Percentiles rank a stretch among this genome's conserved stretches.
phyloP scores from a whole-genome alignment of 2,329 filamentous ascomycete species.

The Pestalotiopsis sp. region DNA sequence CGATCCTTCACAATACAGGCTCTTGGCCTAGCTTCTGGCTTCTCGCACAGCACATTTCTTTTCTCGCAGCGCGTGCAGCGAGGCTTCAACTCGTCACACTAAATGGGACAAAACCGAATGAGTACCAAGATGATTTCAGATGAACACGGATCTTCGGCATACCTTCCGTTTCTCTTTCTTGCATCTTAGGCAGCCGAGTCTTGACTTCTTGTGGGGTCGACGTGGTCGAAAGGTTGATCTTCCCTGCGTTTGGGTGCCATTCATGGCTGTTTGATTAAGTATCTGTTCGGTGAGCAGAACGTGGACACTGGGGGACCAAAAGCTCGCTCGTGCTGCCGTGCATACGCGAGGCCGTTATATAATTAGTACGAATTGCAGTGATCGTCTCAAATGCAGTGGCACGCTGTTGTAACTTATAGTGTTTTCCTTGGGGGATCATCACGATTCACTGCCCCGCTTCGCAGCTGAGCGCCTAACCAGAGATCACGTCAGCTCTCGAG shows the following conservation, averaged over 20 bases:
- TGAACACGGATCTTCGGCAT: not conserved
- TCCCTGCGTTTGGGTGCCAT: not conserved
- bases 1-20: not conserved
- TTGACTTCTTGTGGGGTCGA: slow-evolving; percentile 1
- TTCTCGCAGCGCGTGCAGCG: slow-evolving; percentile 6
- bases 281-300: not conserved
- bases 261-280: not conserved
- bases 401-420: no score
- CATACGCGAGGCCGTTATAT: no score
- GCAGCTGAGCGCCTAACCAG: no score
- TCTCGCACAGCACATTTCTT: not conserved
- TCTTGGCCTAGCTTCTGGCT: not conserved
- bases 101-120: not conserved
- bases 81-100: slow-evolving; percentile 2
- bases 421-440: no score
- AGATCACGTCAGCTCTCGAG: no score
- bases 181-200: not conserved
- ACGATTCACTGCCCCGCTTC: no score
- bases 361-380: no score
- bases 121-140: not conserved
- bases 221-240: not conserved
- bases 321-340: not conserved
- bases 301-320: not conserved
- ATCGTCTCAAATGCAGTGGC: no score
- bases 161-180: slow-evolving; percentile 1